Evolutionary conservation across 306 rosid species (phyloP).

Genomic region (Parietaria judaica): DNA sequence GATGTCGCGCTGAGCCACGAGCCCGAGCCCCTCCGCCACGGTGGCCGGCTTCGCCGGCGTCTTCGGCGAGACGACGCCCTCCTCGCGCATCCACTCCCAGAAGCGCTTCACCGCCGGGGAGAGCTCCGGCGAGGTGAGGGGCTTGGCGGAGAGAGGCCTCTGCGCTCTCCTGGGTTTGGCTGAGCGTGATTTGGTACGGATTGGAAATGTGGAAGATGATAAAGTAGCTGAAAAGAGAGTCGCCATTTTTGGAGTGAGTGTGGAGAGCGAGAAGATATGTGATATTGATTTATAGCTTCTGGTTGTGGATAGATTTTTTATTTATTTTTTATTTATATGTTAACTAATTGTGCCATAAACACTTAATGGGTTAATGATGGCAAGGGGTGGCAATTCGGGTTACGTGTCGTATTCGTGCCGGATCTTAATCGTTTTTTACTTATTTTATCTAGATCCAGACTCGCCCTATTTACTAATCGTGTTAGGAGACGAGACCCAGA

Average conservation of each 20-base stretch:
- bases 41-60: constrained; percentile 68
- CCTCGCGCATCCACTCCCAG: constrained; percentile 84
- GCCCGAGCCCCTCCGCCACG: constrained; percentile 73
- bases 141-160: constrained; percentile 21
- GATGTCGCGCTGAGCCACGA: constrained; percentile 55
- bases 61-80: constrained; percentile 66
- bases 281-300: background rate
- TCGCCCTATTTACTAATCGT: too few species aligned
- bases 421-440: too few species aligned
- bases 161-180: background rate
- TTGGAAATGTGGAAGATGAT: constrained; percentile 3
- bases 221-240: background rate
- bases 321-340: background rate
- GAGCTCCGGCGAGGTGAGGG: constrained; percentile 38
- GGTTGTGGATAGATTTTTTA: background rate
- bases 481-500: too few species aligned
- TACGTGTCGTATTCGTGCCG: too few species aligned
- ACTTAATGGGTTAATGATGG: too few species aligned
- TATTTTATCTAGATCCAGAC: too few species aligned
- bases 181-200: background rate
- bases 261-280: background rate
- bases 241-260: background rate
- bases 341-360: background rate
- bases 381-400: too few species aligned
- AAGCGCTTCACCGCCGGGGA: constrained; percentile 53